Evolutionary conservation across 2,329 filamentous ascomycete genomes (phyloP).

Genomic region (Ophidiomyces ophidiicola): DNA sequence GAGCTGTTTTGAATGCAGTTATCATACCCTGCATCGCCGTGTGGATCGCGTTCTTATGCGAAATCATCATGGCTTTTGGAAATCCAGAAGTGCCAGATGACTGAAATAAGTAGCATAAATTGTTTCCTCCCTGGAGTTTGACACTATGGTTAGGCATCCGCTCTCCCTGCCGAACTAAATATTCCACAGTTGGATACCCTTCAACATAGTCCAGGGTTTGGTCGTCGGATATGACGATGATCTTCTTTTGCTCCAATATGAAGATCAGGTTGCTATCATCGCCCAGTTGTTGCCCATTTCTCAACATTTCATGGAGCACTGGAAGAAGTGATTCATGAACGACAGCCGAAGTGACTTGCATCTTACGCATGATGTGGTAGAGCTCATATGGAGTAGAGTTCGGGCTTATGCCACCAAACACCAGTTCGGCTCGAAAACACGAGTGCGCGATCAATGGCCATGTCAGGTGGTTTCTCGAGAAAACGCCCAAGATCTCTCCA

Average conservation of each 20-base stretch:
- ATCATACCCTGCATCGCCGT: constrained; percentile 12
- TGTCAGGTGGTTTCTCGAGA: constrained; percentile 11
- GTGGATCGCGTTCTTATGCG: constrained; percentile 14
- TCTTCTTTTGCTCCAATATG: constrained; percentile 11
- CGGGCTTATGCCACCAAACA: constrained; percentile 13
- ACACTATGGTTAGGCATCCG: constrained; percentile 4
- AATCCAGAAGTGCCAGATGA: constrained; percentile 13
- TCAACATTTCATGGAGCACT: constrained; percentile 7
- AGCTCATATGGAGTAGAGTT: constrained; percentile 13
- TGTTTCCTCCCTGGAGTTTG: constrained; percentile 9
- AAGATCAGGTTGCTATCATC: constrained; percentile 5
- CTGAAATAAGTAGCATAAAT: constrained; percentile 13
- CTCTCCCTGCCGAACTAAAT: constrained; percentile 9
- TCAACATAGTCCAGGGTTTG: constrained; percentile 9
- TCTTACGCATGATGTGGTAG: constrained; percentile 14
- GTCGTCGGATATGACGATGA: constrained; percentile 12
- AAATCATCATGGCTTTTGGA: constrained; percentile 15
- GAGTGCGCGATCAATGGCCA: constrained; percentile 13
- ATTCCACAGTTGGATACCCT: constrained; percentile 12
- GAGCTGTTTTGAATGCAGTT: constrained; percentile 1
- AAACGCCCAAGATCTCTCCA: constrained; percentile 12
- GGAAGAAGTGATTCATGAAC: constrained; percentile 14
- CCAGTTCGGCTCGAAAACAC: constrained; percentile 12
- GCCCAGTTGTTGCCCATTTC: constrained; percentile 1
- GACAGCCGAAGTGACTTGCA: constrained; percentile 12